A percentile compares a stretch with the other conserved stretches of the same genome.
Conservation (phyloP, 2,329 filamentous ascomycete genomes). For the Cladosporium sp. region DNA sequence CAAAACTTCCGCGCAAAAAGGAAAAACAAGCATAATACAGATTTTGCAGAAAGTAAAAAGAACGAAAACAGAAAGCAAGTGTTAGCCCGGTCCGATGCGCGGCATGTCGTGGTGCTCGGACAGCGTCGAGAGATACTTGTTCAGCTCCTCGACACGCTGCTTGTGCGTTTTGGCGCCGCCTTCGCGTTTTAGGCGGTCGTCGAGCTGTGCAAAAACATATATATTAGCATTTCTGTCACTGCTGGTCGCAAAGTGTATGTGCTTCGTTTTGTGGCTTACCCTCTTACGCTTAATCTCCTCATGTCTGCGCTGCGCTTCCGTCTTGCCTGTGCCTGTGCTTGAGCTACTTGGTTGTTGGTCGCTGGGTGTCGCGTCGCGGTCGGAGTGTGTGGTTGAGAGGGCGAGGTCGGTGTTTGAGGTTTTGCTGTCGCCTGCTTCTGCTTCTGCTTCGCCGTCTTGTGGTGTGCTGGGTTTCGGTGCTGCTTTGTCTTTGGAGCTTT, state of each 20-base stretch:
- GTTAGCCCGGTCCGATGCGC: conserved; percentile 60
- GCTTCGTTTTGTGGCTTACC: conserved; percentile 53
- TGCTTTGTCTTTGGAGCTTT: not conserved
- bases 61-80: not conserved
- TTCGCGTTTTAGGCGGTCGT: conserved; percentile 79
- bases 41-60: not conserved
- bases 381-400: not conserved
- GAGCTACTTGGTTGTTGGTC: not conserved
- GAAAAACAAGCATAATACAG: not conserved
- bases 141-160: conserved; percentile 91
- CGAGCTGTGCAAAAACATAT: conserved; percentile 57
- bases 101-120: conserved; percentile 98
- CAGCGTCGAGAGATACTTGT: conserved; percentile 85
- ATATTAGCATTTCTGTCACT: not conserved
- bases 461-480: conserved; percentile 16
- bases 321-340: conserved; percentile 59
- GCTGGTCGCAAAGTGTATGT: conserved; percentile 14
- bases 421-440: conserved; percentile 9
- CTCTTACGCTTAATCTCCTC: conserved; percentile 81
- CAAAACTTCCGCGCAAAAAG: not conserved
- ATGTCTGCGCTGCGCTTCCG: conserved; percentile 77
- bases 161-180: conserved; percentile 89
- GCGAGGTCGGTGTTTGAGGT: not conserved
- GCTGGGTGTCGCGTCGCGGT: not conserved
- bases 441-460: conserved; percentile 20